Base-by-base conservation (phyloP, 192 early-diverging fungal species). In the Phycomyces nitens region DNA sequence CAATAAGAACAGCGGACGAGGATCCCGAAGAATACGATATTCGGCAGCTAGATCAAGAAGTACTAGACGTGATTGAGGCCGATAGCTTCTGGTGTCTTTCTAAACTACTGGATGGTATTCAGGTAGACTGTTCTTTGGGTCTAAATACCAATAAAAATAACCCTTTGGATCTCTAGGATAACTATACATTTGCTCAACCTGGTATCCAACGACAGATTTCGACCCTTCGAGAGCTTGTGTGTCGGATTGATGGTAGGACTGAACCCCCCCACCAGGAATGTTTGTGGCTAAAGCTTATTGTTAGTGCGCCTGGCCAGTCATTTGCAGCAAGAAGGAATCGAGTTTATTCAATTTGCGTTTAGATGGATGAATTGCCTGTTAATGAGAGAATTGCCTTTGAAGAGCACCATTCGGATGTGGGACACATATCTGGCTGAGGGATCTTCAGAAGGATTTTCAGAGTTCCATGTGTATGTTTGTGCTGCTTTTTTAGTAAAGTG, bases 321-420 rank as follows among this genome's bases (percentile, higher is more conserved):
- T 68, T 83, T 99, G 41, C 86, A 89, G 59, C 68, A 79, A 7
- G 89, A 99, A 77, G 89, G 91, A 52, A 81, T 99, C 21, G 95
- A 99, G 67, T 99, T 96, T 70, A 94, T 99, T 56, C 96, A 98
- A 76, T 98, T 99, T 81, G 93, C 97, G 8, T 99, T 98, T 70
- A 84, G 97, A 53, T 99, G 97, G 97, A 96, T 98, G 87, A 99
- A 99, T 78, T 99, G 97, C 75, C 69, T 99, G 29, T 73, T 99
- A 64, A 96, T 98, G 95, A 86, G 97, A 47, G 97, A 99, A 74
- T 75, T 99, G 42, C 86, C 89, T 23, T 75, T 98, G 3, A 76
- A 80, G 54, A 89, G 84, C 66, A 97, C 87, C 2, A 90, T 99
- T 47, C 88, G 97, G 24, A 97, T 99, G 92, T 99, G 97, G 97